phyloP scores from a whole-genome alignment of 2,329 filamentous ascomycete species.

The Didymella sp. region DNA sequence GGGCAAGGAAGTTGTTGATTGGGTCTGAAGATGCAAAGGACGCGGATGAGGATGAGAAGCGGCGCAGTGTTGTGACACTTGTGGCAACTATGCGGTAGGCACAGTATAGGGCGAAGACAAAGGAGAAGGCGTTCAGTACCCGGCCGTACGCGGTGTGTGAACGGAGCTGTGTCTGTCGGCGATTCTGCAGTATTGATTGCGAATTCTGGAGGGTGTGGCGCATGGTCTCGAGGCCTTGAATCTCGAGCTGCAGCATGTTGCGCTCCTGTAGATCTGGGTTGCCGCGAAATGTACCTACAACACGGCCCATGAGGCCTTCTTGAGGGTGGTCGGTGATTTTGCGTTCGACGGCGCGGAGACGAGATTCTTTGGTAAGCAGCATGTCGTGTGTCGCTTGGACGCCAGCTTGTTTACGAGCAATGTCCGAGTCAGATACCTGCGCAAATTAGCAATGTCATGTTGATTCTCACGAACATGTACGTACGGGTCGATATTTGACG shows the following conservation, averaged over 20 bases:
- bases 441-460: constrained; percentile 21
- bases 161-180: constrained; percentile 69
- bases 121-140: constrained; percentile 67
- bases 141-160: constrained; percentile 72
- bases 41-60: constrained; percentile 58
- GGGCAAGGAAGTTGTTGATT: constrained; percentile 80
- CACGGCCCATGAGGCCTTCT: constrained; percentile 72
- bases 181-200: constrained; percentile 67
- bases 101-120: constrained; percentile 81
- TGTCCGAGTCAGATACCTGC: constrained; percentile 72
- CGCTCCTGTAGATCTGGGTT: constrained; percentile 62
- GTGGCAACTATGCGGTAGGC: constrained; percentile 82
- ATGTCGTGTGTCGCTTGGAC: constrained; percentile 81
- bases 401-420: constrained; percentile 78
- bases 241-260: constrained; percentile 71
- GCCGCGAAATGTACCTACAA: constrained; percentile 74
- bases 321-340: constrained; percentile 61
- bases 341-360: constrained; percentile 72
- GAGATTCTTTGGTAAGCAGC: constrained; percentile 75
- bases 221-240: constrained; percentile 82
- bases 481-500: constrained; percentile 64
- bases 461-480: constrained; percentile 2
- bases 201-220: constrained; percentile 72
- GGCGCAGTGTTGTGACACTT: constrained; percentile 69
- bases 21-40: constrained; percentile 77